Evolutionary conservation across 169 alveolate species (phyloP).

Genomic region (Ichthyophthirius multifiliis): DNA sequence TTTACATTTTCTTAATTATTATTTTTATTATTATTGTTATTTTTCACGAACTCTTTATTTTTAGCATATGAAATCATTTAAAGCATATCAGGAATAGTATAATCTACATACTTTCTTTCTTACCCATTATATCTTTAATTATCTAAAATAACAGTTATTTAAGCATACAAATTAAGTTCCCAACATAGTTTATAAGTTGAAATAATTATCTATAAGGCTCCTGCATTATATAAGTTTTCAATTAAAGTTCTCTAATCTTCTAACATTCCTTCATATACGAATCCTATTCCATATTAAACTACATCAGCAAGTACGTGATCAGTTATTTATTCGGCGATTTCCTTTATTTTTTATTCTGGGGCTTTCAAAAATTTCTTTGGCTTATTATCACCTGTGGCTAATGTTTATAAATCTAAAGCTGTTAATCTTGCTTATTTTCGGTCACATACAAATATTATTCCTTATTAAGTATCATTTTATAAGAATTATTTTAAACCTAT

Average conservation of each 20-base stretch:
- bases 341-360: neutral
- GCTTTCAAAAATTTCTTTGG: constrained; percentile 35
- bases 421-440: constrained; percentile 93
- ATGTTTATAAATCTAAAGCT: constrained; percentile 89
- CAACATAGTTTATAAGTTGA: constrained; percentile 90
- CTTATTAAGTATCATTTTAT: neutral
- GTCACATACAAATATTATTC: constrained; percentile 92
- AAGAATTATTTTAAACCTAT: constrained; percentile 30
- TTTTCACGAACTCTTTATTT: too few species aligned
- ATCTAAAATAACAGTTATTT: constrained; percentile 81
- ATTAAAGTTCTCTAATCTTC: constrained; percentile 87
- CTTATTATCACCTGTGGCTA: constrained; percentile 45
- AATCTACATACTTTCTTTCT: constrained; percentile 91
- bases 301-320: constrained; percentile 83
- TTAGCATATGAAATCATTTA: constrained; percentile 83
- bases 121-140: constrained; percentile 65
- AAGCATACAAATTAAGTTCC: constrained; percentile 85
- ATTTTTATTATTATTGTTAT: too few species aligned
- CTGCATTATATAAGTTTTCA: constrained; percentile 92
- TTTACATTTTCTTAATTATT: constrained; percentile 74
- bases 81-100: constrained; percentile 93
- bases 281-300: constrained; percentile 83
- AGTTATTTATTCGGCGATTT: constrained; percentile 63
- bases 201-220: constrained; percentile 87
- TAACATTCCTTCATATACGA: constrained; percentile 86